Evolutionary conservation across 202 grass and related monocot genomes (phyloP), one percentile per base, ranked within the genome.

Genomic region (Thinopyrum obtusiflorum): DNA sequence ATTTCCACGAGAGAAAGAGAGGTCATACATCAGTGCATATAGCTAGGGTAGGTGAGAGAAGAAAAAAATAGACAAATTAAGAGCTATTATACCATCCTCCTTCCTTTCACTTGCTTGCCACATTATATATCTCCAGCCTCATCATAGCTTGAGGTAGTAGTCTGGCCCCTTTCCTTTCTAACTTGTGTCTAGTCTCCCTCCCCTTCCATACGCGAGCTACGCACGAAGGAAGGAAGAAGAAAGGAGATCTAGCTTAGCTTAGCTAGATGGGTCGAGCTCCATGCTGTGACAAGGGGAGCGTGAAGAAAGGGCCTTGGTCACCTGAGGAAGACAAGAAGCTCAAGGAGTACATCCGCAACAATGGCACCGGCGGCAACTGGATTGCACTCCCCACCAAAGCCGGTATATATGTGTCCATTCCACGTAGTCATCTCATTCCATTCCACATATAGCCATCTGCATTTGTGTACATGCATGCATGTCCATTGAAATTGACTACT

Each of bases 291-390:
- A 71, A 71, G 36, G 68, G 68, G 20, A 71, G n/a, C 68, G 68
- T 71, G n/a, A 71, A 71, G 68, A 71, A 40, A 21, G 68, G 68
- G 68, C 68, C 68, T 42, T 71, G 68, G 68, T 71, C 68, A 6
- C 36, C 68, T 11, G 68, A 71, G 68, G 68, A 71, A 36, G 68
- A 71, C 68, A 40, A n/a, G 68, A 71, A 25, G n/a, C 68, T 71
- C 36, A 71, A 23, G 68, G 68, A 71, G n/a, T 71, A 71, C 68
- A 71, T 71, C 11, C 68, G 42, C 68, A 25, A 11, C 36, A 6
- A 71, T 24, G 68, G 68, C 36, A 71, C 68, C 11, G 68, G 68
- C 36, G 68, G 68, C 11, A 37, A 68, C 65, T 68, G 65, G 65
- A 68, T 68, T 17, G 31, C 65, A 18, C 65, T 68, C 65, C 65